Evolutionary conservation across 345 rosid species (phyloP).

Genomic region (Balakata baccata): DNA sequence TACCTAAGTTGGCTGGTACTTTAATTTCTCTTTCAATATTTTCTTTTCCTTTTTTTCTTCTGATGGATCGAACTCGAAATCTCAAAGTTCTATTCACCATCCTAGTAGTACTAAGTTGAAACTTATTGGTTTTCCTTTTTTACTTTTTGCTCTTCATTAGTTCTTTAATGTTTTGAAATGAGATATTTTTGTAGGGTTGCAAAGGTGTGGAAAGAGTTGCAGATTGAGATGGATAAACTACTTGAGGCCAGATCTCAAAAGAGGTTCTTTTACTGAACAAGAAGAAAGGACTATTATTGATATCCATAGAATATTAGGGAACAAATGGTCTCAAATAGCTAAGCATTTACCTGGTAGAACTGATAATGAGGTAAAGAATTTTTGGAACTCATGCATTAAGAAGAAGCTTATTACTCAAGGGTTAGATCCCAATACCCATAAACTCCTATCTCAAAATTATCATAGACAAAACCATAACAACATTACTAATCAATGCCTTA

Average conservation of each 20-base stretch:
- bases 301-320: conserved; percentile 50
- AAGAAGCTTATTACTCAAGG: conserved; percentile 61
- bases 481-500: too few species aligned
- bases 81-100: too few species aligned
- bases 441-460: conserved; percentile 29
- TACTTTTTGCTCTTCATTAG: too few species aligned
- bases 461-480: background rate
- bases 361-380: conserved; percentile 62
- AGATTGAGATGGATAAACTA: conserved; percentile 65
- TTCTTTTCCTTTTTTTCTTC: too few species aligned
- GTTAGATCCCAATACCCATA: conserved; percentile 56
- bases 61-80: too few species aligned
- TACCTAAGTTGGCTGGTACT: conserved; percentile 52
- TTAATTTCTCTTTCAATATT: background rate
- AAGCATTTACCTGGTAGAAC: conserved; percentile 68
- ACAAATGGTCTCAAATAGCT: conserved; percentile 66
- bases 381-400: conserved; percentile 62
- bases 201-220: conserved; percentile 70
- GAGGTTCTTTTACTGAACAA: conserved; percentile 47
- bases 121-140: too few species aligned
- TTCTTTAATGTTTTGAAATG: background rate
- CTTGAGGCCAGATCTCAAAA: conserved; percentile 57
- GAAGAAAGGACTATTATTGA: conserved; percentile 57
- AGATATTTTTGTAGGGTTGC: conserved; percentile 34
- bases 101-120: too few species aligned